Evolutionary conservation across 352 stramenopile genomes (phyloP).

Genomic region (Pythium aquatile): DNA sequence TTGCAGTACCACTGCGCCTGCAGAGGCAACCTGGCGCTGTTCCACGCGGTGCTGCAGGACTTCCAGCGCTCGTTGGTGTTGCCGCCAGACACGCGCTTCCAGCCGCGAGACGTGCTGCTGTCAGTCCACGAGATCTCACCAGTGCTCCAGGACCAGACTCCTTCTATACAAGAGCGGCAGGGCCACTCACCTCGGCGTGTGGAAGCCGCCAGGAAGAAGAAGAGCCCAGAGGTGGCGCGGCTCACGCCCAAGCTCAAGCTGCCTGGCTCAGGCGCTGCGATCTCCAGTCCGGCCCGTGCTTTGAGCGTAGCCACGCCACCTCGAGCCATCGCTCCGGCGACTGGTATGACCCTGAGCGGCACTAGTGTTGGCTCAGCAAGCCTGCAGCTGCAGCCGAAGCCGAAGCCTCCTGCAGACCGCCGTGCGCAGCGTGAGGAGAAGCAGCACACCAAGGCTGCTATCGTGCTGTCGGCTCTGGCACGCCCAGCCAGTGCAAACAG

Average conservation of each 20-base stretch:
- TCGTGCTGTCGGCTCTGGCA: conserved; percentile 20
- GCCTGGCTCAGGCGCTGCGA: not conserved
- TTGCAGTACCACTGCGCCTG: conserved; percentile 36
- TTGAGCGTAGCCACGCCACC: not conserved
- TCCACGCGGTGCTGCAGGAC: conserved; percentile 22
- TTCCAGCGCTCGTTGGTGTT: conserved; percentile 25
- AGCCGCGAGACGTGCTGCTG: conserved; percentile 20
- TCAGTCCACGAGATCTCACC: conserved; percentile 23
- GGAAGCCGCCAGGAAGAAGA: conserved; percentile 13
- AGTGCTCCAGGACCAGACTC: conserved; percentile 1
- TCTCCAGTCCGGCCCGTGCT: conserved; percentile 6
- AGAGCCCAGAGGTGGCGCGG: conserved; percentile 12
- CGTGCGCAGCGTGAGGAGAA: conserved; percentile 23
- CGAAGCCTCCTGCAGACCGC: conserved; percentile 2
- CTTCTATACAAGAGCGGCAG: not conserved
- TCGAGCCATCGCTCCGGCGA: conserved; percentile 10
- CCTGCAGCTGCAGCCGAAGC: not conserved
- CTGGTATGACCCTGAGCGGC: no score
- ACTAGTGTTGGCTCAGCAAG: not conserved
- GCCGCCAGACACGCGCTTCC: conserved; percentile 21
- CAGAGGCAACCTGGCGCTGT: conserved; percentile 30
- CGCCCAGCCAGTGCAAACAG: not conserved
- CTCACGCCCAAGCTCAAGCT: conserved; percentile 22
- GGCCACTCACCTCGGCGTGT: conserved; percentile 2
- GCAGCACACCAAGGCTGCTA: conserved; percentile 12